Conservation (phyloP, 2,329 filamentous ascomycete genomes). For the Thyridium curvatum region DNA sequence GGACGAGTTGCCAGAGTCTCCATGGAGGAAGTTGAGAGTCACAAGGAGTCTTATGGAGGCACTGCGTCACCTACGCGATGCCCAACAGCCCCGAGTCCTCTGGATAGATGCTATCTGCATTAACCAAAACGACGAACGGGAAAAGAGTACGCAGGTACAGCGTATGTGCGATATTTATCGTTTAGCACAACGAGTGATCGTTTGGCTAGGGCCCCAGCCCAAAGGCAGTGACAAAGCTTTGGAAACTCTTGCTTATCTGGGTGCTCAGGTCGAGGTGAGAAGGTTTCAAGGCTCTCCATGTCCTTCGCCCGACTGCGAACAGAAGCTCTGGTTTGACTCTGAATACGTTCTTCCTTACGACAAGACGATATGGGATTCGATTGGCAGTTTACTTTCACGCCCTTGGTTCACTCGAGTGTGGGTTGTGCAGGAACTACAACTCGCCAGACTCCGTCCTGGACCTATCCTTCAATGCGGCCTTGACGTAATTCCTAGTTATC, state of each 20-base stretch:
- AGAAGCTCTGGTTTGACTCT: too few relatives aligned
- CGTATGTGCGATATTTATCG: conserved; percentile 4
- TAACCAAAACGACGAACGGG: conserved; percentile 1
- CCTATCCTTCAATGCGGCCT: too few relatives aligned
- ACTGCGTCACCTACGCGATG: neutral
- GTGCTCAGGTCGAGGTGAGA: neutral
- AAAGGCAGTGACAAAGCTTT: neutral
- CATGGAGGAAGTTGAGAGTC: neutral
- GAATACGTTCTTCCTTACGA: too few relatives aligned
- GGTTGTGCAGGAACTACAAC: too few relatives aligned
- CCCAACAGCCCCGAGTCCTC: neutral
- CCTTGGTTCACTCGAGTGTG: too few relatives aligned
- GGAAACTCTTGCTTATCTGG: neutral
- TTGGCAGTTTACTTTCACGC: too few relatives aligned
- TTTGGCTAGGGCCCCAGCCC: conserved; percentile 1
- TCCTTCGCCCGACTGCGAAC: too few relatives aligned
- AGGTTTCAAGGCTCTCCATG: too few relatives aligned
- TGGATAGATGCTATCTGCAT: conserved; percentile 7
- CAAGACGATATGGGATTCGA: too few relatives aligned
- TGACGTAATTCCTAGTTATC: too few relatives aligned
- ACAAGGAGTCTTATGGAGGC: conserved; percentile 1
- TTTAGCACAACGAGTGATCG: conserved; percentile 1
- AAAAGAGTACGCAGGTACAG: conserved; percentile 3
- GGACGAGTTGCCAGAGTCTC: too few relatives aligned
- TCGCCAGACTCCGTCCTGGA: too few relatives aligned